Percentiles rank a stretch among this genome's conserved stretches.
phyloP scores from a whole-genome alignment of 305 asterid species.

The Fraxinus xanthoxyloides region DNA sequence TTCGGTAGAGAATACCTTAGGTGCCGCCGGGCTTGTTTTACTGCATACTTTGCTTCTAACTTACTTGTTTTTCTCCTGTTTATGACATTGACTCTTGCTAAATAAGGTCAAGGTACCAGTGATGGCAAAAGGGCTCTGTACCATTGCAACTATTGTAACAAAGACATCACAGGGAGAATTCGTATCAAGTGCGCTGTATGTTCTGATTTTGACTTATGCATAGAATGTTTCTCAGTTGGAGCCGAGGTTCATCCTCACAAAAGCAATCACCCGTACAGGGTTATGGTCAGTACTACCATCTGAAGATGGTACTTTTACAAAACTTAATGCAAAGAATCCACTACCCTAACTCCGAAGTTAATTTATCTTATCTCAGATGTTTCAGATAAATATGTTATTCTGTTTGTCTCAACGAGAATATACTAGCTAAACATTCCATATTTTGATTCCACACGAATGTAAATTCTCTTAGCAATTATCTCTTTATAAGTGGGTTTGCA shows the following conservation, averaged over 20 bases:
- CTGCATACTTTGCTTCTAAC: background rate
- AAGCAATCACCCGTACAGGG: slow-evolving; percentile 69
- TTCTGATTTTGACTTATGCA: no score
- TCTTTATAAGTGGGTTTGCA: background rate
- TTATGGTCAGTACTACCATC: slow-evolving; percentile 56
- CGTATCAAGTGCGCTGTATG: no score
- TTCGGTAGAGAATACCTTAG: background rate
- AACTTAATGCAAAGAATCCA: background rate
- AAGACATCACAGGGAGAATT: no score
- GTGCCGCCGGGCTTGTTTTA: slow-evolving; percentile 2
- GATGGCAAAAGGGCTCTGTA: no score
- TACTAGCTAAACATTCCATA: background rate
- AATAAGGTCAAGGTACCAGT: no score
- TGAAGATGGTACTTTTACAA: slow-evolving; percentile 1
- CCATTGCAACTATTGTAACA: no score
- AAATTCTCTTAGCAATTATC: background rate
- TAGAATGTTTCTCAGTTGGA: background rate
- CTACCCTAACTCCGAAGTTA: background rate
- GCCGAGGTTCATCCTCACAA: slow-evolving; percentile 70
- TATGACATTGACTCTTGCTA: no score
- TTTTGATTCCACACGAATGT: background rate
- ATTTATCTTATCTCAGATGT: slow-evolving; percentile 11
- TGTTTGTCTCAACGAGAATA: background rate
- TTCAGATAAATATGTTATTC: background rate
- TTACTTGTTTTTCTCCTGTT: no score